phyloP scores from a whole-genome alignment of 139 green algal genomes.

The Chlamydomonas applanata region DNA sequence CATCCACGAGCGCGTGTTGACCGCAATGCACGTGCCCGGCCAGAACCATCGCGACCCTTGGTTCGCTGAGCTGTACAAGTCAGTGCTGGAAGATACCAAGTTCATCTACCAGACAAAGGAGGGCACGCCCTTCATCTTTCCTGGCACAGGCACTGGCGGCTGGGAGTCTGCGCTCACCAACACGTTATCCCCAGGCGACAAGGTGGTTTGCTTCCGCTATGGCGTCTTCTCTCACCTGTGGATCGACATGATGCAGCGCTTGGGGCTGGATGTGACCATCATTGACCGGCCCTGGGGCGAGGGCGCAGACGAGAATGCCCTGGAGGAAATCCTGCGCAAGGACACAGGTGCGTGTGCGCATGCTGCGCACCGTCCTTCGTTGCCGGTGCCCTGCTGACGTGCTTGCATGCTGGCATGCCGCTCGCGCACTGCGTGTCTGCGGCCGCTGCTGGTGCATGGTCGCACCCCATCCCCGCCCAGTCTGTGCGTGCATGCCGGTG shows the following conservation, averaged over 20 bases:
- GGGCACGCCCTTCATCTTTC: slow-evolving; percentile 92
- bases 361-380: no score
- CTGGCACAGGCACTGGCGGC: slow-evolving; percentile 80
- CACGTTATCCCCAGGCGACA: slow-evolving; percentile 93
- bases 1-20: slow-evolving; percentile 88
- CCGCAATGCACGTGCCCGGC: slow-evolving; percentile 84
- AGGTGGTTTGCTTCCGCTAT: slow-evolving; percentile 81
- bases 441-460: no score
- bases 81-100: slow-evolving; percentile 81
- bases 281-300: slow-evolving; percentile 90
- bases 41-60: slow-evolving; percentile 94
- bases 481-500: no score
- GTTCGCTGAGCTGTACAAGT: slow-evolving; percentile 85
- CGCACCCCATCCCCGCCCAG: no score
- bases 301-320: slow-evolving; percentile 75
- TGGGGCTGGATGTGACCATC: slow-evolving; percentile 88
- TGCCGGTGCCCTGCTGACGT: no score
- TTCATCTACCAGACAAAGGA: slow-evolving; percentile 73
- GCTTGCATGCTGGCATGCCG: no score
- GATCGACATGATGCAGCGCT: slow-evolving; percentile 96
- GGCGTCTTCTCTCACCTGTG: slow-evolving; percentile 94
- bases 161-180: slow-evolving; percentile 94
- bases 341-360: slow-evolving; percentile 63
- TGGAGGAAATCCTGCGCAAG: slow-evolving; percentile 67
- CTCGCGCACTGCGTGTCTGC: no score